Evolutionary conservation across 2,329 filamentous ascomycete genomes (phyloP), one percentile per base, ranked within the genome.

Genomic region (Thelonectria discophora): DNA sequence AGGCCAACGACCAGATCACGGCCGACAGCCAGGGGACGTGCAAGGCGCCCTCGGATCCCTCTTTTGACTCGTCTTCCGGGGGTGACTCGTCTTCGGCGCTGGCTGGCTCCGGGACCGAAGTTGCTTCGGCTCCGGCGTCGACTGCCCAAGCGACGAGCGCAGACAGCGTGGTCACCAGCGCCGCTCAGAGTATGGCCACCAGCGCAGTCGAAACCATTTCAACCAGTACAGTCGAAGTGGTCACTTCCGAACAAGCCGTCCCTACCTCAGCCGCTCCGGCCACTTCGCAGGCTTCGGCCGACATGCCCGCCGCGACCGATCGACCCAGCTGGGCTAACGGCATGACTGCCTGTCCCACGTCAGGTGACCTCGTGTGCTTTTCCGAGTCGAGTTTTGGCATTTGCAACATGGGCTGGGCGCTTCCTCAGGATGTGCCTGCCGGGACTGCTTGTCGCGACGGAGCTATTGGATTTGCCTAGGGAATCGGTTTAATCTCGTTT

Each of bases 341-440:
- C 2, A 58, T 62, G 52, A 56, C 60, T 42, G 56, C 67, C 3
- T 72, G 70, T 11, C 58, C 65, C 6, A 18, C 47, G 0, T 58
- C 62, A 0, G 69, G 64, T 1, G 56, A 48, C 15, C 34, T 71
- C 2, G 30, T 67, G 9, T 72, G 70, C 15, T 53, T 72, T n/a
- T 50, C 58, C 0, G 47, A 53, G 5, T 57, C 27, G 6, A 32
- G 55, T 8, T 72, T 71, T 37, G 70, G 70, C 2, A 66, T 72
- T 11, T 72, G 70, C 60, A 71, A 69, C 3, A 13, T 48, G 13
- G 70, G 70, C 0, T 72, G 66, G 69, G 61, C 67, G 1, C 17
- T 68, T 39, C 59, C 69, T 5, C 67, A 65, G 37, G 21, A 30
- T 13, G 62, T 72, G 2, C 54, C 69, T 2, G 40, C 24, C 4